Evolutionary conservation across 345 rosid genomes (phyloP).

Genomic region (Kandelia obovata): DNA sequence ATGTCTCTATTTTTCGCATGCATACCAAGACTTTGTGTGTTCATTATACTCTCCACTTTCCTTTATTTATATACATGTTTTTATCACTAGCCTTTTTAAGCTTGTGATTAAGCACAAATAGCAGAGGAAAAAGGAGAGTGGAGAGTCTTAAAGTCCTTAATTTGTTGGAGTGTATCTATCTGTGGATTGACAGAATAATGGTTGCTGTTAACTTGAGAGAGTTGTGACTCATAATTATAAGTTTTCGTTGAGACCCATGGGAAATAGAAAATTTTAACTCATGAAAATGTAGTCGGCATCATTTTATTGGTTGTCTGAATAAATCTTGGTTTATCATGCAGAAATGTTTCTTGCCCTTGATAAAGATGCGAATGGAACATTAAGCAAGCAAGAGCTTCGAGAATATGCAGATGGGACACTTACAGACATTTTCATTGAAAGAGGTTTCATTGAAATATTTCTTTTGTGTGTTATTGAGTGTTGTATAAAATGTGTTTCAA

Average conservation of each 20-base stretch:
- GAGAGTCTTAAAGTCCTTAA: too few relatives aligned
- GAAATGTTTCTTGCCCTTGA: slow-evolving; percentile 97
- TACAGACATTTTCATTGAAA: slow-evolving; percentile 88
- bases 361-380: slow-evolving; percentile 85
- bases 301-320: background rate
- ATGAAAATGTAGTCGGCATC: background rate
- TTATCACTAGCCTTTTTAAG: slow-evolving; percentile 3
- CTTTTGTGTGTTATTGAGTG: background rate
- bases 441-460: slow-evolving; percentile 47
- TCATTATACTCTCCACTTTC: background rate
- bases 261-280: slow-evolving; percentile 1
- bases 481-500: background rate
- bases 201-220: too few relatives aligned
- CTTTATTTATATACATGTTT: background rate
- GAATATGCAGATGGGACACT: slow-evolving; percentile 97
- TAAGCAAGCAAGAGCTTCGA: slow-evolving; percentile 92
- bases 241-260: background rate
- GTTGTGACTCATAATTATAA: background rate
- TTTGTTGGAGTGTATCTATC: too few relatives aligned
- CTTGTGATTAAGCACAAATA: background rate
- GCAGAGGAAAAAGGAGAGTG: too few relatives aligned
- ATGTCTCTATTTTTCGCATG: background rate
- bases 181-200: too few relatives aligned
- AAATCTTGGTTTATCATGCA: slow-evolving; percentile 27
- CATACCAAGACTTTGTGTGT: too few relatives aligned